Percentiles rank a stretch among this genome's conserved stretches.
These are phyloP conservation scores for Iberis amara DNA, from an alignment of 441 rosid species.

Conservation along the genomic window DNA sequence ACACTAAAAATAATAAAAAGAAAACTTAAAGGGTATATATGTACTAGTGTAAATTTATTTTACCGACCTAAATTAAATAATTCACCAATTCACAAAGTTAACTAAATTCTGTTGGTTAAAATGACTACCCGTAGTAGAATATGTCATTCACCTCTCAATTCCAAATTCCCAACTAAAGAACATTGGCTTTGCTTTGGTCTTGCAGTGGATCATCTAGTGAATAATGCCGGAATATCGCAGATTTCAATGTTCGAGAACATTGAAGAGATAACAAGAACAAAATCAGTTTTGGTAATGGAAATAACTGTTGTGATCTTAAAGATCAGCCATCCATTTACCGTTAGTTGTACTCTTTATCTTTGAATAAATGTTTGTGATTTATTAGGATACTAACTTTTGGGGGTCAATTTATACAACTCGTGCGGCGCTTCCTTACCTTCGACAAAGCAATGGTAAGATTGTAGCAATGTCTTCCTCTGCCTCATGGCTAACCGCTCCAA, in stretches of 20 bases:
- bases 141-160: no score
- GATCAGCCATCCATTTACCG: neutral
- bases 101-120: no score
- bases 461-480: conserved; percentile 46
- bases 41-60: no score
- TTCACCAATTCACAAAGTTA: no score
- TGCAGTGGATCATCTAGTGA: conserved; percentile 74
- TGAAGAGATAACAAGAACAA: conserved; percentile 34
- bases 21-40: no score
- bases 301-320: neutral
- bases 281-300: conserved; percentile 40
- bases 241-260: conserved; percentile 46
- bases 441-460: conserved; percentile 55
- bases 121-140: no score
- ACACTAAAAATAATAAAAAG: no score
- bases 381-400: conserved; percentile 67
- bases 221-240: conserved; percentile 55
- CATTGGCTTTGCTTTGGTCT: neutral
- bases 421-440: conserved; percentile 52
- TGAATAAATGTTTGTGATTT: neutral
- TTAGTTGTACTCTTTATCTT: neutral
- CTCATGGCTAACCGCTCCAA: conserved; percentile 53
- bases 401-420: conserved; percentile 53
- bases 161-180: neutral
- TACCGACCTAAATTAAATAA: no score